These are phyloP conservation scores for Botryosphaeria dothidea DNA, from an alignment of 2,329 filamentous ascomycete genomes.

Conservation along the genomic window DNA sequence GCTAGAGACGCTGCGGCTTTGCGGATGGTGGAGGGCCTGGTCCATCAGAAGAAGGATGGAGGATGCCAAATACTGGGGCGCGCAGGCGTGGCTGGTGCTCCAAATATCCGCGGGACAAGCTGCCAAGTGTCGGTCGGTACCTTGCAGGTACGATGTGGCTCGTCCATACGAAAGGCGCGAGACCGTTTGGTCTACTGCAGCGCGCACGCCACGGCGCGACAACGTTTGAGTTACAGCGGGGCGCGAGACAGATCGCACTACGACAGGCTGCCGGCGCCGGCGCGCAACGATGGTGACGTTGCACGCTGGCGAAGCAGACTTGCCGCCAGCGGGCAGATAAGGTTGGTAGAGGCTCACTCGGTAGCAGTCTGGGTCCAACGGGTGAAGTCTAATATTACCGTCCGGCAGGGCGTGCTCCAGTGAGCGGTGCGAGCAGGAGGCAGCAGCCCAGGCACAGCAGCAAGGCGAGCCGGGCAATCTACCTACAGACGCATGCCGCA, in stretches of 20 bases:
- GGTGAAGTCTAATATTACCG: neutral
- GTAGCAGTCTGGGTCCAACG: neutral
- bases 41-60: neutral
- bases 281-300: neutral
- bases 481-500: neutral
- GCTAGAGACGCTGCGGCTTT: neutral
- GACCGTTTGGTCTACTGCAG: constrained; percentile 5
- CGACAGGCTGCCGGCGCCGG: neutral
- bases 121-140: neutral
- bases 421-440: no score
- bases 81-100: constrained; percentile 5
- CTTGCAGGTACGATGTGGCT: constrained; percentile 11
- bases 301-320: neutral
- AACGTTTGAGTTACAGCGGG: neutral
- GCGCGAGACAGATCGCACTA: neutral
- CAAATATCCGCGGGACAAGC: neutral
- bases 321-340: constrained; percentile 7
- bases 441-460: neutral
- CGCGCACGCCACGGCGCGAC: constrained; percentile 11
- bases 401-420: neutral
- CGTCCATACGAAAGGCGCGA: constrained; percentile 9
- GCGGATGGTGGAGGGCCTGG: neutral
- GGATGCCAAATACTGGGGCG: constrained; percentile 1
- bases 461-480: constrained; percentile 9
- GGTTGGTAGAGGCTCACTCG: constrained; percentile 9